A percentile compares a stretch with the other conserved stretches of the same genome.
phyloP scores from a whole-genome alignment of 164 flowering plant genomes.

The Taxillus chinensis region DNA sequence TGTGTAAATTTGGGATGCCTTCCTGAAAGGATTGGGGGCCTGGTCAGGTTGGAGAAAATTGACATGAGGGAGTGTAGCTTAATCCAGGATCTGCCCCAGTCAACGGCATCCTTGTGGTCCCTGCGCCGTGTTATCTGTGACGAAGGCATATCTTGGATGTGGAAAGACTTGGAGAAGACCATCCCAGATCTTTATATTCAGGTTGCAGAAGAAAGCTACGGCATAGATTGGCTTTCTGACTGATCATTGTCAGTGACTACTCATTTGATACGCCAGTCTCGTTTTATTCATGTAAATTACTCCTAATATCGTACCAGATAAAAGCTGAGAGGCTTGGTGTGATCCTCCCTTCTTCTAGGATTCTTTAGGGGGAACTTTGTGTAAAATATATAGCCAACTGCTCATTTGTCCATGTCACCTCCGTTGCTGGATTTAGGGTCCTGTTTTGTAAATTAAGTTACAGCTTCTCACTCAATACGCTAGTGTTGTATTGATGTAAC shows the following conservation, averaged over 20 bases:
- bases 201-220: constrained; percentile 39
- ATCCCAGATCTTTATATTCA: constrained; percentile 38
- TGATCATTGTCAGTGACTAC: constrained; percentile 9
- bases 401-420: too few relatives aligned
- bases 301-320: too few relatives aligned
- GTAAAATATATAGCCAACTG: too few relatives aligned
- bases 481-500: too few relatives aligned
- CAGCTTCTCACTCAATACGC: too few relatives aligned
- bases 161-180: constrained; percentile 39
- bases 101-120: constrained; percentile 24
- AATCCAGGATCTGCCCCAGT: constrained; percentile 36
- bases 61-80: constrained; percentile 70
- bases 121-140: constrained; percentile 55
- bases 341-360: too few relatives aligned
- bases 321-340: too few relatives aligned
- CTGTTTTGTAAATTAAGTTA: too few relatives aligned
- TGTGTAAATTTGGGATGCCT: constrained; percentile 53
- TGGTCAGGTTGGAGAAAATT: constrained; percentile 52
- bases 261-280: too few relatives aligned
- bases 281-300: too few relatives aligned
- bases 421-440: too few relatives aligned
- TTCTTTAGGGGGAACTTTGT: too few relatives aligned
- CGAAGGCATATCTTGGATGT: constrained; percentile 43
- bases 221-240: constrained; percentile 56
- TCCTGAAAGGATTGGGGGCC: constrained; percentile 42